Conservation (phyloP, 2,329 filamentous ascomycete species). For the Exophiala aquamarina region DNA sequence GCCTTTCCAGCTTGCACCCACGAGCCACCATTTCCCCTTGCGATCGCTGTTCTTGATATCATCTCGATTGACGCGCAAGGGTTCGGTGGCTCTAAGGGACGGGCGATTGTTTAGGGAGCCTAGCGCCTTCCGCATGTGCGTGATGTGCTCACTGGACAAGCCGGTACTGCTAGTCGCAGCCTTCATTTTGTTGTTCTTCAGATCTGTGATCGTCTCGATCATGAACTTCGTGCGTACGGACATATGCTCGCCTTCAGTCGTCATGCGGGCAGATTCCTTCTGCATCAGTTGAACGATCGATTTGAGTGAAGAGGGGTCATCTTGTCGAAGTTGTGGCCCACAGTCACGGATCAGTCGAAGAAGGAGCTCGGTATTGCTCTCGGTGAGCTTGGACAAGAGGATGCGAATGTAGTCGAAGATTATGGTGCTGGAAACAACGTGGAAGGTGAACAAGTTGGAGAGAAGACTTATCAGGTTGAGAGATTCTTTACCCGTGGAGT, state of each 20-base stretch:
- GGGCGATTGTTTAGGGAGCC: constrained; percentile 68
- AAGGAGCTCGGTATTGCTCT: constrained; percentile 84
- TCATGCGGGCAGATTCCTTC: constrained; percentile 65
- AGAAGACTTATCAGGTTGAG: constrained; percentile 80
- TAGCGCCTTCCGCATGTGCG: constrained; percentile 84
- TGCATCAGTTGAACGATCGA: constrained; percentile 82
- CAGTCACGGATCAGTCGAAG: constrained; percentile 78
- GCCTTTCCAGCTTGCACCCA: constrained; percentile 83
- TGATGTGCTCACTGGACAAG: constrained; percentile 76
- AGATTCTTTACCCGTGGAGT: constrained; percentile 57
- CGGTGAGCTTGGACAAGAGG: constrained; percentile 72
- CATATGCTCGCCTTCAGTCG: constrained; percentile 60
- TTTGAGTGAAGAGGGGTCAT: constrained; percentile 84
- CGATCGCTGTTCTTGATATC: constrained; percentile 83
- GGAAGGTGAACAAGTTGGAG: constrained; percentile 87
- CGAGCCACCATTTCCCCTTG: constrained; percentile 96
- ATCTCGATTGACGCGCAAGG: constrained; percentile 74
- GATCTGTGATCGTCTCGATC: constrained; percentile 91
- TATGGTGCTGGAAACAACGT: constrained; percentile 77
- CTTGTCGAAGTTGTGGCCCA: constrained; percentile 79
- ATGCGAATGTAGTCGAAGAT: constrained; percentile 88
- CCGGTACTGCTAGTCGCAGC: constrained; percentile 68
- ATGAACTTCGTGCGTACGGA: constrained; percentile 94
- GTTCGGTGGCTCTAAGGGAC: constrained; percentile 71
- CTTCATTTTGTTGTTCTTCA: constrained; percentile 92